Evolutionary conservation across 768 basidiomycete genomes (phyloP), one percentile per base, ranked within the genome.

Genomic region (Podaxis sp.): DNA sequence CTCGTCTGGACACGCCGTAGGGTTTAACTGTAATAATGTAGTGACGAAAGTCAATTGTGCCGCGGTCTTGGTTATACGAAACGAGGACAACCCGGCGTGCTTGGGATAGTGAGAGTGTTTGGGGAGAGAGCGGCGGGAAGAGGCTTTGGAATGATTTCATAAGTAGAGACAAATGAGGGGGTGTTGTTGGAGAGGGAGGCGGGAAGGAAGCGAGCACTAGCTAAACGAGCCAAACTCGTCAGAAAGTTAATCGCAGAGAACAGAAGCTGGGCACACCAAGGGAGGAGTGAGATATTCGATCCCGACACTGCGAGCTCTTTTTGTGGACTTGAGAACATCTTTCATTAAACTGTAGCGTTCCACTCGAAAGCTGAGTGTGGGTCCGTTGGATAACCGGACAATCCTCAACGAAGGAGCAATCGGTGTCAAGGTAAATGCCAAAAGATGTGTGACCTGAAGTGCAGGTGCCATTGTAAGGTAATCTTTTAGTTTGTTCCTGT

Each of bases 131-230:
- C 0, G 97, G 90, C 4, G 97, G 97, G 77, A 98, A 99, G 64
- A 99, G 79, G 33, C 93, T 89, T 74, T 98, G 97, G 77, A 99
- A 97, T 63, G 94, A 86, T 75, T 97, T 97, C 84, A 95, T 90
- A 70, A 98, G 84, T 62, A 98, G 88, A 40, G 93, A 83, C 41
- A 98, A 82, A 72, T 98, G 94, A 2, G 88, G 86, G 2, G 93
- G 90, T 2, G 89, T 89, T 24, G 78, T 81, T 2, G 90, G 89
- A 9, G 85, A 87, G 55, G 86, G 89, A 62, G 81, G 86, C 57
- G 86, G 94, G 76, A 87, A 96, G 17, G 88, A 96, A 65, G 90
- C 93, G 27, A 98, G 85, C 2, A 99, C 96, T 62, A 98, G 88
- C 96, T 96, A 72, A 40, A 47, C 63, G 24, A 22, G 19, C 7